Conservation (phyloP, 371 early-diverging fungal species). For the Syncephalastrum sp. region DNA sequence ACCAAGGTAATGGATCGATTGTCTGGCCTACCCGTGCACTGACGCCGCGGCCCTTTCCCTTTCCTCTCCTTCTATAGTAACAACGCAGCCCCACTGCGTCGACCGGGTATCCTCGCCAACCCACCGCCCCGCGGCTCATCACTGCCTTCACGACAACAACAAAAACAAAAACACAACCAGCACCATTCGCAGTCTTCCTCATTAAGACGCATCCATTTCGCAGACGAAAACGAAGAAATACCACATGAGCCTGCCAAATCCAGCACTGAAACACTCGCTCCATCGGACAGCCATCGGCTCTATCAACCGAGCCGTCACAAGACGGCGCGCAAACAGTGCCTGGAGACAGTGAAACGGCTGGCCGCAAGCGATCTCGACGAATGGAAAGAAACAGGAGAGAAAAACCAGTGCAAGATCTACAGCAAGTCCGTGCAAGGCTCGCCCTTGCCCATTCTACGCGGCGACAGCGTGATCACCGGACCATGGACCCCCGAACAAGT, state of each 20-base stretch:
- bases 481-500: slow-evolving; percentile 57
- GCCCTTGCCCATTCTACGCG: slow-evolving; percentile 50
- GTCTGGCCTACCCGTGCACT: slow-evolving; percentile 3
- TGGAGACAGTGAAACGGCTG: slow-evolving; percentile 43
- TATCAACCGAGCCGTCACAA: slow-evolving; percentile 43
- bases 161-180: too few species aligned
- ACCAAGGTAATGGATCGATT: slow-evolving; percentile 6
- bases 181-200: slow-evolving; percentile 16
- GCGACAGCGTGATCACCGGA: slow-evolving; percentile 43
- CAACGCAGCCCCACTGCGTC: background rate
- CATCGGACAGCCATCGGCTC: slow-evolving; percentile 14
- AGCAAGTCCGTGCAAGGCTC: slow-evolving; percentile 42
- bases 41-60: too few species aligned
- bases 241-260: background rate
- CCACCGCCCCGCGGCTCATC: slow-evolving; percentile 23
- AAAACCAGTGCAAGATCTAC: slow-evolving; percentile 44
- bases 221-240: slow-evolving; percentile 12
- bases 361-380: slow-evolving; percentile 36
- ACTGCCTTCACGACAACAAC: slow-evolving; percentile 13
- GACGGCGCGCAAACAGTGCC: slow-evolving; percentile 28
- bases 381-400: slow-evolving; percentile 46
- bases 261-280: background rate
- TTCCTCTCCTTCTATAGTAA: background rate
- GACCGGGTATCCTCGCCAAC: slow-evolving; percentile 9
- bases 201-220: slow-evolving; percentile 14